Evolutionary conservation across 228 moss, liverwort and hornwort genomes (phyloP).

Genomic region (Sphagnum magellanicum): DNA sequence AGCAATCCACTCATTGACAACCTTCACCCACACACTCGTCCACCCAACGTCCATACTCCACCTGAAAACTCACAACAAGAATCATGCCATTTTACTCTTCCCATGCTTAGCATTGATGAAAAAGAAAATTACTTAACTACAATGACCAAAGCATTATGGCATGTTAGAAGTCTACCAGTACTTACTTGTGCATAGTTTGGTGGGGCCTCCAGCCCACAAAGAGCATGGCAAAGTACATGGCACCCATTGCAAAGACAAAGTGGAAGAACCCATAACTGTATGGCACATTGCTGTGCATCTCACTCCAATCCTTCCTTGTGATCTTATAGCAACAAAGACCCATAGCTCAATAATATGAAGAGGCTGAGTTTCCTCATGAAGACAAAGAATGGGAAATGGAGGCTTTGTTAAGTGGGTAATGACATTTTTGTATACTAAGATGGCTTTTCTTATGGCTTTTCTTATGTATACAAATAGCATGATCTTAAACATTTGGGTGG

Average conservation of each 20-base stretch:
- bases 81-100: too few relatives aligned
- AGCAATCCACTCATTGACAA: conserved; percentile 74
- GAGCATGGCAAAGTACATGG: conserved; percentile 81
- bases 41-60: conserved; percentile 79
- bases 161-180: neutral
- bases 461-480: too few relatives aligned
- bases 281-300: conserved; percentile 24
- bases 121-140: too few relatives aligned
- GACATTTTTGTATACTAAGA: too few relatives aligned
- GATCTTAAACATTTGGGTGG: too few relatives aligned
- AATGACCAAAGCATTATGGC: too few relatives aligned
- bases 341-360: too few relatives aligned
- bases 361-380: too few relatives aligned
- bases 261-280: conserved; percentile 72
- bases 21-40: conserved; percentile 77
- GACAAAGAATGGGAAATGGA: too few relatives aligned
- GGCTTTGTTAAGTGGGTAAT: too few relatives aligned
- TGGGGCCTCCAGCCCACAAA: conserved; percentile 72
- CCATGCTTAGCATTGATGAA: too few relatives aligned
- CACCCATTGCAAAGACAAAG: conserved; percentile 64
- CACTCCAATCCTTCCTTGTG: conserved; percentile 9
- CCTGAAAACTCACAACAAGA: conserved; percentile 10
- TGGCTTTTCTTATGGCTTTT: too few relatives aligned
- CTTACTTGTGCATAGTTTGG: conserved; percentile 65
- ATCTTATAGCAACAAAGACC: conserved; percentile 6